phyloP scores from a whole-genome alignment of 2,329 filamentous ascomycete species.

The Diaporthe velutina region DNA sequence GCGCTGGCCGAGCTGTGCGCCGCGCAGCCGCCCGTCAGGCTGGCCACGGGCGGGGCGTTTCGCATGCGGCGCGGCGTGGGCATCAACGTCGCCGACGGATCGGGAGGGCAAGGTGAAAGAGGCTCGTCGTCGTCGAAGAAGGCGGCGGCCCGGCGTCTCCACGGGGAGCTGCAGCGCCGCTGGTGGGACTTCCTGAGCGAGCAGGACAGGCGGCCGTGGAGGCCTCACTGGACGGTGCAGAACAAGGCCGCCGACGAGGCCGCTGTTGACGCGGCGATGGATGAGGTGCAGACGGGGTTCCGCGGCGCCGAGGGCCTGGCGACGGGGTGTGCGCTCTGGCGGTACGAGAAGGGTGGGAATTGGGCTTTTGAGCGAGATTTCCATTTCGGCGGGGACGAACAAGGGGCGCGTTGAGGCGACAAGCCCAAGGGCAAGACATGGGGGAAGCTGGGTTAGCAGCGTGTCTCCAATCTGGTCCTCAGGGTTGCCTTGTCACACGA shows the following conservation, averaged over 20 bases:
- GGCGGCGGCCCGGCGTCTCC: background rate
- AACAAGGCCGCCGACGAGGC: conserved; percentile 30
- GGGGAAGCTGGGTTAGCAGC: background rate
- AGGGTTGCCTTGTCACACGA: background rate
- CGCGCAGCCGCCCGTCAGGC: background rate
- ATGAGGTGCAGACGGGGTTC: background rate
- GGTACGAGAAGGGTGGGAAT: conserved; percentile 29
- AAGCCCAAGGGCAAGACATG: background rate
- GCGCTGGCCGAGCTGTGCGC: conserved; percentile 8
- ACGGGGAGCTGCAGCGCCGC: background rate
- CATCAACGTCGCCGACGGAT: background rate
- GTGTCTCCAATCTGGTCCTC: background rate
- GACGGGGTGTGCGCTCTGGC: conserved; percentile 28
- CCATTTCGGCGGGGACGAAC: background rate
- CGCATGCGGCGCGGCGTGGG: conserved; percentile 27
- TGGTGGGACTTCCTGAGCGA: conserved; percentile 26
- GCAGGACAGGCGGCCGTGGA: conserved; percentile 32
- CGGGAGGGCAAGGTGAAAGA: background rate
- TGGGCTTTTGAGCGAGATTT: conserved; percentile 31
- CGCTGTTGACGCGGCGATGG: conserved; percentile 24
- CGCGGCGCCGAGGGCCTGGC: conserved; percentile 29
- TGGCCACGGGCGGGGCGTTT: conserved; percentile 13
- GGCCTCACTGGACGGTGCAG: conserved; percentile 35
- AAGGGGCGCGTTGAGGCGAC: too few species aligned
- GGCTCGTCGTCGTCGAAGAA: background rate